These are phyloP conservation scores for Hippophae rhamnoides DNA, from an alignment of 306 rosid genomes.

Conservation along the genomic window DNA sequence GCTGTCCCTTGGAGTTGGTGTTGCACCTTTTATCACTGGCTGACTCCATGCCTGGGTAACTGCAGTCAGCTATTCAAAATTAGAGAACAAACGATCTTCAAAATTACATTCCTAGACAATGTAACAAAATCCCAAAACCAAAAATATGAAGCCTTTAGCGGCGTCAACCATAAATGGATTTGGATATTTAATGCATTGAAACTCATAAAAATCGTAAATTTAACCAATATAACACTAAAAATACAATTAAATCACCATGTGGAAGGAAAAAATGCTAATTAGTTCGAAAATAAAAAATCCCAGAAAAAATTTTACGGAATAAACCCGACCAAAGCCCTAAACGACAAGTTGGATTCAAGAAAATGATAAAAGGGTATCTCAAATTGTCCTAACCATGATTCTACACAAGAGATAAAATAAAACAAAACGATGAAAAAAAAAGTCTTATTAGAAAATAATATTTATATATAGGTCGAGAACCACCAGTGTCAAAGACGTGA, in stretches of 20 bases:
- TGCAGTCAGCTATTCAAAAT: slow-evolving; percentile 43
- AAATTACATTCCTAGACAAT: slow-evolving; percentile 9
- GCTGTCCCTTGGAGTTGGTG: slow-evolving; percentile 88
- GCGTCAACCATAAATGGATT: too few species aligned
- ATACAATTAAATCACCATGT: slow-evolving; percentile 9
- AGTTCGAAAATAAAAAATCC: slow-evolving; percentile 6
- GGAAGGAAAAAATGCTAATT: slow-evolving; percentile 7
- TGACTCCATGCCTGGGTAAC: slow-evolving; percentile 73
- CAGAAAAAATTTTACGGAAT: not conserved
- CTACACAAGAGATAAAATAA: slow-evolving; percentile 4
- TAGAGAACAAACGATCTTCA: slow-evolving; percentile 16
- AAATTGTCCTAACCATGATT: slow-evolving; percentile 20
- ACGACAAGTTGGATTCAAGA: slow-evolving; percentile 1
- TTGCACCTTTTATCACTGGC: slow-evolving; percentile 64
- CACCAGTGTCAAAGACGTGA: slow-evolving; percentile 84
- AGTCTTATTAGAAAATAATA: not conserved
- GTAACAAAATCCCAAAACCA: not conserved
- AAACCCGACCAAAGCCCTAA: slow-evolving; percentile 18
- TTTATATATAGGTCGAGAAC: slow-evolving; percentile 3
- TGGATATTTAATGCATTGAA: too few species aligned
- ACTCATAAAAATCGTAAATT: not conserved
- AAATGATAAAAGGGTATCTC: slow-evolving; percentile 18
- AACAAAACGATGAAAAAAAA: not conserved
- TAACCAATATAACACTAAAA: not conserved
- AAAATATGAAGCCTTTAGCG: not conserved